phyloP scores from a whole-genome alignment of 768 basidiomycete species.

The Lepiota venenata region DNA sequence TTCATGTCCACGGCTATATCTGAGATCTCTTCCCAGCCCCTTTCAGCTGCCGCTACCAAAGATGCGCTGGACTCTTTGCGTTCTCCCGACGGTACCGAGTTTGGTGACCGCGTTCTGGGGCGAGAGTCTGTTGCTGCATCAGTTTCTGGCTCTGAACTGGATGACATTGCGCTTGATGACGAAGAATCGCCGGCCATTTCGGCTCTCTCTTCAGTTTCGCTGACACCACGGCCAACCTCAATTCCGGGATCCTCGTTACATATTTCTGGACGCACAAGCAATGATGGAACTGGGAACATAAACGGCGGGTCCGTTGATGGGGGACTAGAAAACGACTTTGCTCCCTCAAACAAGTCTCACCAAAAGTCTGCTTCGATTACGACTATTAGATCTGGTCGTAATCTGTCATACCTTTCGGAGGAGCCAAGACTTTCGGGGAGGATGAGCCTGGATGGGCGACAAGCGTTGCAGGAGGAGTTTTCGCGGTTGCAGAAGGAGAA shows the following conservation, averaged over 20 bases:
- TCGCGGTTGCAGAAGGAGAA: constrained; percentile 59
- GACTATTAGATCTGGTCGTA: constrained; percentile 50
- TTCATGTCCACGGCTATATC: constrained; percentile 2
- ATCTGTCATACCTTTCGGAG: constrained; percentile 21
- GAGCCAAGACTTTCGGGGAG: constrained; percentile 36
- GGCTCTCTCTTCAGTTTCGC: constrained; percentile 13
- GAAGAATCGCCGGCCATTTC: constrained; percentile 33
- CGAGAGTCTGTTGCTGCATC: constrained; percentile 39
- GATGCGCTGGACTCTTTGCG: constrained; percentile 42
- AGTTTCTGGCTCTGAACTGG: constrained; percentile 50
- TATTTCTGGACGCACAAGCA: neutral
- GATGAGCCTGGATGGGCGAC: constrained; percentile 50
- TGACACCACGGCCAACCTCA: neutral
- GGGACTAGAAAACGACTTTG: constrained; percentile 7
- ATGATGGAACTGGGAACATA: neutral
- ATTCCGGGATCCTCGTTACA: neutral
- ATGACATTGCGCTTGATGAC: constrained; percentile 58
- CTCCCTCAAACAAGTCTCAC: constrained; percentile 33
- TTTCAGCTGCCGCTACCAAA: constrained; percentile 1
- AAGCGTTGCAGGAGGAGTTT: constrained; percentile 77
- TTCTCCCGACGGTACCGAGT: constrained; percentile 39
- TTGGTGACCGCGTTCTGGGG: constrained; percentile 24
- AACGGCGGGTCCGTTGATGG: constrained; percentile 14
- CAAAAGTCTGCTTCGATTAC: constrained; percentile 62
- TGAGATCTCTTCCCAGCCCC: neutral